Evolutionary conservation across 2,329 filamentous ascomycete species (phyloP).

Genomic region (Arthroderma uncinatum): DNA sequence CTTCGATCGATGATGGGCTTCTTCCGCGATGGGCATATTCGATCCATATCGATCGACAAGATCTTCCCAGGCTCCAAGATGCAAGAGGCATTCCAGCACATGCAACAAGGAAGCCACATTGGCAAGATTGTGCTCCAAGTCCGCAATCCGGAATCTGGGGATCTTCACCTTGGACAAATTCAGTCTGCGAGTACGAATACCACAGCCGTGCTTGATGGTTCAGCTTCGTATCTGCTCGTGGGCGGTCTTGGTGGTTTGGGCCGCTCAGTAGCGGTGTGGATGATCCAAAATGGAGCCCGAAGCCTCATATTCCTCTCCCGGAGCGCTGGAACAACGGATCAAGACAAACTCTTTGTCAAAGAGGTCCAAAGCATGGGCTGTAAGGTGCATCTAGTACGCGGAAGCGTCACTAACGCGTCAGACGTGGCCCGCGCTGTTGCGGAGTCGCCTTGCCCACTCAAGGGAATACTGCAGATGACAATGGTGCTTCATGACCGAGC

Average conservation of each 20-base stretch:
- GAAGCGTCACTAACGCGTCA: constrained; percentile 6
- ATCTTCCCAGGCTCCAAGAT: constrained; percentile 21
- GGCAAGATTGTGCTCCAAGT: constrained; percentile 18
- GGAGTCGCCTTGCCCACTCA: too few species aligned
- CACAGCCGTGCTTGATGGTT: too few species aligned
- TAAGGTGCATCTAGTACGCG: too few species aligned
- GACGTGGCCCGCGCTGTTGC: neutral
- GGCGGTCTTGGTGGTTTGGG: neutral
- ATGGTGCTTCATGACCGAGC: constrained; percentile 11
- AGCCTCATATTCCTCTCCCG: too few species aligned
- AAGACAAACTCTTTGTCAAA: too few species aligned
- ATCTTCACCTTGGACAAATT: too few species aligned
- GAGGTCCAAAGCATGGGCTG: too few species aligned
- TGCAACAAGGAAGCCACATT: constrained; percentile 16
- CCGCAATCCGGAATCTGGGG: neutral
- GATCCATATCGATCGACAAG: constrained; percentile 22
- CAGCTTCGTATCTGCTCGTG: constrained; percentile 3
- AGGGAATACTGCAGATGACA: constrained; percentile 10
- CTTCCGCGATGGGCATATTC: constrained; percentile 18
- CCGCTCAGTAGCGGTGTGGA: too few species aligned
- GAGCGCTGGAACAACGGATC: too few species aligned
- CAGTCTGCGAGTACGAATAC: too few species aligned
- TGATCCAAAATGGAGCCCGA: too few species aligned
- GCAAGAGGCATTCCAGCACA: constrained; percentile 20
- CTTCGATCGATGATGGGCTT: too few species aligned